Conservation (phyloP, 1,284 basidiomycete genomes). For the Rhodotorula sp. region DNA sequence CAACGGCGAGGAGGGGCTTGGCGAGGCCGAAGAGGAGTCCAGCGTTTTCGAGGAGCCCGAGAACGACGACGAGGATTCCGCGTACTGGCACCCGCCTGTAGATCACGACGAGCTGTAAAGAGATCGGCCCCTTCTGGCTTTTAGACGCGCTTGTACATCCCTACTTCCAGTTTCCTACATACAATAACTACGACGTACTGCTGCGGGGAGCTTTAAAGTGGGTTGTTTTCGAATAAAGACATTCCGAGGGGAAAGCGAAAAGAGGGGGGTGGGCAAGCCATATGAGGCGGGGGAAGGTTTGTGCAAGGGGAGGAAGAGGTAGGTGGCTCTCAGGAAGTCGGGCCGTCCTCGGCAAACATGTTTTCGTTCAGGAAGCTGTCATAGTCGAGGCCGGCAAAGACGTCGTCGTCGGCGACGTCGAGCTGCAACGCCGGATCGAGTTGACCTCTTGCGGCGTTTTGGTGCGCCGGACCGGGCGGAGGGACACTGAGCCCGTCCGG, state of each 20-base stretch:
- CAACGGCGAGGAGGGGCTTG: background rate
- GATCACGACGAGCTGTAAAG: constrained; percentile 10
- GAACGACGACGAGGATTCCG: background rate
- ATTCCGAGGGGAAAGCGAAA: too few species aligned
- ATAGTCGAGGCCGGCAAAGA: constrained; percentile 32
- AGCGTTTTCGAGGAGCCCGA: background rate
- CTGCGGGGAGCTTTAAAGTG: too few species aligned
- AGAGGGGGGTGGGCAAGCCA: too few species aligned
- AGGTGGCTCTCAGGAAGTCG: background rate
- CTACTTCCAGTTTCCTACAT: too few species aligned
- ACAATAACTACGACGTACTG: too few species aligned
- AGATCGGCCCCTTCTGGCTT: background rate
- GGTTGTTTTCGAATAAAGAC: too few species aligned
- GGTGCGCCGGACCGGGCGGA: background rate
- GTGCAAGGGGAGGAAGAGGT: background rate
- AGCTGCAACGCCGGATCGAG: constrained; percentile 6
- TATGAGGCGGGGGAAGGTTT: background rate
- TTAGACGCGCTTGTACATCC: too few species aligned
- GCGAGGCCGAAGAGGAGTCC: background rate
- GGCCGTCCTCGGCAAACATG: constrained; percentile 32
- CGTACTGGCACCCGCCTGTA: too few species aligned
- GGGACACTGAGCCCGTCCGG: background rate
- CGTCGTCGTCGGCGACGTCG: constrained; percentile 13
- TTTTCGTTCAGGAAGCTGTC: constrained; percentile 32
- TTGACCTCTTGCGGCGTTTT: background rate